Evolutionary conservation across 306 rosid species (phyloP).

Genomic region (Prunus armeniaca): DNA sequence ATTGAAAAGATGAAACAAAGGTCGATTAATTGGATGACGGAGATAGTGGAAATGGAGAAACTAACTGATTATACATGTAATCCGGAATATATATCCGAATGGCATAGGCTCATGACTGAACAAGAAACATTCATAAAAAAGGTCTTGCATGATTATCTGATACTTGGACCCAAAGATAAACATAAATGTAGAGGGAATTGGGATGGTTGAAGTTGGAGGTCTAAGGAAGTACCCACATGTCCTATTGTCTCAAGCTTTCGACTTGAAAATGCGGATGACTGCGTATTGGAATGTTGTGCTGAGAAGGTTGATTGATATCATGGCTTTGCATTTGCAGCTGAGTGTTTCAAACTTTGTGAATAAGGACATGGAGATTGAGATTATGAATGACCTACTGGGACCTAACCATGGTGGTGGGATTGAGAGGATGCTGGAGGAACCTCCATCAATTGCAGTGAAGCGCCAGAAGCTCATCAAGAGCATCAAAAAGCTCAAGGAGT

Average conservation of each 20-base stretch:
- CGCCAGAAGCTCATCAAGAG: background rate
- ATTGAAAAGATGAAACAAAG: background rate
- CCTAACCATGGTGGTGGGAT: background rate
- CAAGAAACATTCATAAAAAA: background rate
- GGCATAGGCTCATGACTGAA: background rate
- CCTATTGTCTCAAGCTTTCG: background rate
- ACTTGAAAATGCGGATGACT: background rate
- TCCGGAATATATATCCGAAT: background rate
- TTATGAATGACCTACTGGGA: background rate
- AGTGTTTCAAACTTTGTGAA: background rate
- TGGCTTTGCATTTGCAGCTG: conserved; percentile 5
- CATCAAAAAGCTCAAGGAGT: conserved; percentile 3
- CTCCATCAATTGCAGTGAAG: background rate
- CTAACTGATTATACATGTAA: background rate
- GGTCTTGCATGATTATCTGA: background rate
- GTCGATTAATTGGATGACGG: background rate
- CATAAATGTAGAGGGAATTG: background rate
- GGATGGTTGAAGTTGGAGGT: background rate
- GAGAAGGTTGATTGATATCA: background rate
- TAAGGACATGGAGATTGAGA: background rate
- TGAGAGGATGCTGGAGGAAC: conserved; percentile 4
- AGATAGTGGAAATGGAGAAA: conserved; percentile 14
- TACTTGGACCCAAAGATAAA: background rate
- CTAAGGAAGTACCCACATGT: background rate
- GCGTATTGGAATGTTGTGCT: background rate